Percentiles rank a stretch among this genome's conserved stretches.
Conservation (phyloP, 768 basidiomycete genomes). For the Leucosporidium scottii region DNA sequence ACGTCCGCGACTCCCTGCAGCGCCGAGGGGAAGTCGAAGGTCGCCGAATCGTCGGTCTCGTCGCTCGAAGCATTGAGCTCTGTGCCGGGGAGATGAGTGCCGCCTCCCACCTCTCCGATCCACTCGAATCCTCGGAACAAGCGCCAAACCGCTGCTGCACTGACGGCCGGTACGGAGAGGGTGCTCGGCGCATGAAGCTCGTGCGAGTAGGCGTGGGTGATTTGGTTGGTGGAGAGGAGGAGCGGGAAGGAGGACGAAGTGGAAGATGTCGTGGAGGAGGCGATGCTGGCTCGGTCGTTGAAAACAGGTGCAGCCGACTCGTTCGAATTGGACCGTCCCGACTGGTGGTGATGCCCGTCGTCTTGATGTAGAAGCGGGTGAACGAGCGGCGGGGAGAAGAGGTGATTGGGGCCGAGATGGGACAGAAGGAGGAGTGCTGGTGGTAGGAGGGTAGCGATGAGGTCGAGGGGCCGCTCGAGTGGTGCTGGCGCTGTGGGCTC, state of each 20-base stretch:
- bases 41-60: conserved; percentile 9
- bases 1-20: conserved; percentile 36
- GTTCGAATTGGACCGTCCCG: conserved; percentile 4
- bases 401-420: conserved; percentile 27
- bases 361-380: conserved; percentile 15
- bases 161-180: conserved; percentile 34
- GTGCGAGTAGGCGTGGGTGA: conserved; percentile 24
- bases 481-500: neutral
- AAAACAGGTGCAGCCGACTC: conserved; percentile 8
- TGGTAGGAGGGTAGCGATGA: conserved; percentile 29
- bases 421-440: conserved; percentile 30
- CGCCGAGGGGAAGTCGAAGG: conserved; percentile 34
- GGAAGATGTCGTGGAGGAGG: conserved; percentile 3
- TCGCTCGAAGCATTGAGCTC: neutral
- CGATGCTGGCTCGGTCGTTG: conserved; percentile 21
- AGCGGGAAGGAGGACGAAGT: conserved; percentile 6
- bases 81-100: conserved; percentile 1
- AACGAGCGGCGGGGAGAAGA: conserved; percentile 30
- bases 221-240: conserved; percentile 7
- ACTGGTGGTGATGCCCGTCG: conserved; percentile 6
- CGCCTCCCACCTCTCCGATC: conserved; percentile 34
- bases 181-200: conserved; percentile 37
- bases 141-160: conserved; percentile 36
- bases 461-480: conserved; percentile 24
- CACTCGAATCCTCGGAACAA: conserved; percentile 34